phyloP scores from a whole-genome alignment of 2,329 filamentous ascomycete genomes.

The Dichotomopilus funicola region DNA sequence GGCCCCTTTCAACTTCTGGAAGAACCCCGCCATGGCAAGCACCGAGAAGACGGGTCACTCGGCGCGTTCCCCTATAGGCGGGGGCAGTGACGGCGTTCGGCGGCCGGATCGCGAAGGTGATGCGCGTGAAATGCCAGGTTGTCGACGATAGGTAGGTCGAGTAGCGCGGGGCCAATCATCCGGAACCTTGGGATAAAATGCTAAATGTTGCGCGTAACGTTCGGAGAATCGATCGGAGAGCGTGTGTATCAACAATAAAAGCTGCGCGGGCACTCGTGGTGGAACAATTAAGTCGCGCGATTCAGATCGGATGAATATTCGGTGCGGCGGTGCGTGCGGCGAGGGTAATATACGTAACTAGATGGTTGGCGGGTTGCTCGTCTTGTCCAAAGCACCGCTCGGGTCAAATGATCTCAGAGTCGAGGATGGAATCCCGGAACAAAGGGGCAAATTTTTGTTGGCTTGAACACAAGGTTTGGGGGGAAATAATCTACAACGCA shows the following conservation, averaged over 20 bases:
- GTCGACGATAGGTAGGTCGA: conserved; percentile 3
- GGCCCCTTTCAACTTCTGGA: conserved; percentile 52
- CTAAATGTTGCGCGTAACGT: not conserved
- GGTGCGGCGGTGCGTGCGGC: not conserved
- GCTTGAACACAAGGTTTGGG: no score
- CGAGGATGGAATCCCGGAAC: no score
- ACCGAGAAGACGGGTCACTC: conserved; percentile 14
- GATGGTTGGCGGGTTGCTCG: not conserved
- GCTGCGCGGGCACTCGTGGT: conserved; percentile 9
- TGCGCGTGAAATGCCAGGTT: not conserved
- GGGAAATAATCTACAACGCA: no score
- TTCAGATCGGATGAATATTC: conserved; percentile 1
- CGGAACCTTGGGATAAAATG: conserved; percentile 5
- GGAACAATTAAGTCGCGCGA: conserved; percentile 13
- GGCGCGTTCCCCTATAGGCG: conserved; percentile 17
- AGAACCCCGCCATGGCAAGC: conserved; percentile 47
- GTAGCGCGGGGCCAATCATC: conserved; percentile 9
- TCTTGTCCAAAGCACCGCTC: not conserved
- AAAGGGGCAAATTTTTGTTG: no score
- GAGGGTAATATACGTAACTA: conserved; percentile 4
- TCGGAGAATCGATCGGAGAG: not conserved
- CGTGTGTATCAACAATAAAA: not conserved
- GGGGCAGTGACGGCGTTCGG: conserved; percentile 5
- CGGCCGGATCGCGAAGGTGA: conserved; percentile 1
- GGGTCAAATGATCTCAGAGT: not conserved